Evolutionary conservation across 805 yeast species (phyloP).

Genomic region (Kluyveromyces lactis): DNA sequence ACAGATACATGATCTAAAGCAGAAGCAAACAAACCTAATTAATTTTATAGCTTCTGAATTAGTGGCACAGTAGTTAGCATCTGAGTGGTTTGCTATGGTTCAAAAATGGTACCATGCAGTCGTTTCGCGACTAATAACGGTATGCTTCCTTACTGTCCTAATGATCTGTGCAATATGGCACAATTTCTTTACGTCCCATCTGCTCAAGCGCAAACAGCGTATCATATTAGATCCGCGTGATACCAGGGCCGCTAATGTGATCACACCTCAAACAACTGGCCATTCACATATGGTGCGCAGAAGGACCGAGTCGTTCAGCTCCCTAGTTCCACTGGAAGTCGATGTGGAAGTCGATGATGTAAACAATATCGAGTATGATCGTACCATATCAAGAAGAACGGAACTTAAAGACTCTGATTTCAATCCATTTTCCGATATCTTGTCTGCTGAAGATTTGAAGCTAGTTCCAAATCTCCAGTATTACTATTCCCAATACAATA

Average conservation of each 20-base stretch:
- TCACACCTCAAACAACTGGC: constrained; percentile 8
- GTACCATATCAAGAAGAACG: constrained; percentile 17
- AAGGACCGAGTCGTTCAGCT: constrained; percentile 12
- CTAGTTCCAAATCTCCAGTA: constrained; percentile 52
- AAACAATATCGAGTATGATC: constrained; percentile 25
- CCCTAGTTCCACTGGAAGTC: constrained; percentile 14
- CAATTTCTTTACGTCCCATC: constrained; percentile 20
- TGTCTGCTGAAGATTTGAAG: constrained; percentile 21
- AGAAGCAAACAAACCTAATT: too few relatives aligned
- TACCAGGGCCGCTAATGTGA: constrained; percentile 20
- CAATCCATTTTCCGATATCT: constrained; percentile 23
- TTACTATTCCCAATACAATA: constrained; percentile 55
- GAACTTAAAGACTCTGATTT: constrained; percentile 11
- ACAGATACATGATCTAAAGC: too few relatives aligned
- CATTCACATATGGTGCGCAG: constrained; percentile 8
- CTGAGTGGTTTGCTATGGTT: not conserved
- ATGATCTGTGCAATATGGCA: constrained; percentile 26
- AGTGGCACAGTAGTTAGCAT: too few relatives aligned
- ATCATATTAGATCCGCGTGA: constrained; percentile 21
- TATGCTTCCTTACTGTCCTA: constrained; percentile 18
- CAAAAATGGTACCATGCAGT: constrained; percentile 5
- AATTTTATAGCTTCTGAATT: too few relatives aligned
- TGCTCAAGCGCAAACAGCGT: constrained; percentile 9
- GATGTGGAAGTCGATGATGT: constrained; percentile 14
- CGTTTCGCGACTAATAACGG: constrained; percentile 13